A percentile compares a stretch with the other conserved stretches of the same genome.
These are phyloP conservation scores for Fraxinus albicans DNA, from an alignment of 305 asterid genomes.

Conservation along the genomic window DNA sequence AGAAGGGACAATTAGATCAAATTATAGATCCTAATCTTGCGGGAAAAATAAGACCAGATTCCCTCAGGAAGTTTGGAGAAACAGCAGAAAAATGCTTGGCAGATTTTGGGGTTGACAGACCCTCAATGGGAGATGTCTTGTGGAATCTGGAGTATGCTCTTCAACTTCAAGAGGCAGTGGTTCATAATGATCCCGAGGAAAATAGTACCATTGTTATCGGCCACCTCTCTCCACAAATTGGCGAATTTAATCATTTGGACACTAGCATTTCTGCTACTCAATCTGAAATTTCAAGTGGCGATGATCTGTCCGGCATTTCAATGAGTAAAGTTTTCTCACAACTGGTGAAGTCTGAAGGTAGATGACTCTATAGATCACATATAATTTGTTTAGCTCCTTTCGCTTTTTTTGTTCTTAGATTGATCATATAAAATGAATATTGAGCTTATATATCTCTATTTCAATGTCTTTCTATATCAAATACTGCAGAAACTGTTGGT, in stretches of 20 bases:
- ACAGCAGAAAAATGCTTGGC: constrained; percentile 77
- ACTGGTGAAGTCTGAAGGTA: constrained; percentile 64
- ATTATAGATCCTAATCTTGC: constrained; percentile 44
- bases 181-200: constrained; percentile 54
- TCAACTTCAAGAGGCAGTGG: constrained; percentile 60
- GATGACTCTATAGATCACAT: constrained; percentile 26
- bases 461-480: not conserved
- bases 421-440: not conserved
- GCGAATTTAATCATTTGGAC: constrained; percentile 32
- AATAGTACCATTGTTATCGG: constrained; percentile 55
- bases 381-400: not conserved
- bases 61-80: constrained; percentile 61
- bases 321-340: constrained; percentile 71
- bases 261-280: constrained; percentile 27
- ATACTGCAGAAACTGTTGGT: not conserved
- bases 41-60: constrained; percentile 51
- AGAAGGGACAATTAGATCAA: constrained; percentile 60
- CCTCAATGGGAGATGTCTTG: constrained; percentile 67
- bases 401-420: not conserved
- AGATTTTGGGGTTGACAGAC: constrained; percentile 64
- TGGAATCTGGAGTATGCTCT: constrained; percentile 70
- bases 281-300: constrained; percentile 42
- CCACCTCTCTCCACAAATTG: constrained; percentile 48
- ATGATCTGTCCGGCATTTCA: constrained; percentile 60
- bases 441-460: not conserved